These are phyloP conservation scores for Chaetomium cochliodes DNA, from an alignment of 495 filamentous ascomycete genomes.

Conservation along the genomic window DNA sequence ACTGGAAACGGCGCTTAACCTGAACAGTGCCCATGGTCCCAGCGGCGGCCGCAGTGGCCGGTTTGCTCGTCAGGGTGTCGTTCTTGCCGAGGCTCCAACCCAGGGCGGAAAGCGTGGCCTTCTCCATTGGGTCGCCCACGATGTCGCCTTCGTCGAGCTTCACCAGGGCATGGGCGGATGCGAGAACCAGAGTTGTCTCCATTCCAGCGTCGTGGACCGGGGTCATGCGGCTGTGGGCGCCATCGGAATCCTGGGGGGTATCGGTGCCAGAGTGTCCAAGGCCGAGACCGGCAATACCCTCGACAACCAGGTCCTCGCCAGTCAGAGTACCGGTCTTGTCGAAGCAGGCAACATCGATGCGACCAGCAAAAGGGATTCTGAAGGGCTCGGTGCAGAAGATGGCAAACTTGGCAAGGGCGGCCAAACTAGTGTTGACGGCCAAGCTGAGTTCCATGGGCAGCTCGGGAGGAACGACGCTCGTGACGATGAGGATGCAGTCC, in stretches of 20 bases:
- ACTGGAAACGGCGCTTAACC: conserved; percentile 95
- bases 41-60: conserved; percentile 42
- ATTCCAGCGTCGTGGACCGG: conserved; percentile 62
- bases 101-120: conserved; percentile 83
- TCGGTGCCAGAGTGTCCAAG: conserved; percentile 65
- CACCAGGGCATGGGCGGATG: conserved; percentile 92
- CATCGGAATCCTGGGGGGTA: conserved; percentile 65
- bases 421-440: conserved; percentile 97
- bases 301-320: conserved; percentile 94
- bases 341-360: conserved; percentile 96
- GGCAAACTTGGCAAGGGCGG: conserved; percentile 87
- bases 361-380: conserved; percentile 95
- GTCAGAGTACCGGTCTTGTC: conserved; percentile 98
- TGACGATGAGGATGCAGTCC: conserved; percentile 96
- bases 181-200: conserved; percentile 89
- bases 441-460: conserved; percentile 97
- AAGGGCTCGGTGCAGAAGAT: conserved; percentile 99
- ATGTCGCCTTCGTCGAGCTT: conserved; percentile 96
- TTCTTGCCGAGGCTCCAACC: conserved; percentile 89
- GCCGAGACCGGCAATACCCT: conserved; percentile 88
- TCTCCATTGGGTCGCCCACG: conserved; percentile 98
- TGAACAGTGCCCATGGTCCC: conserved; percentile 64
- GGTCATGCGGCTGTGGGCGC: conserved; percentile 71
- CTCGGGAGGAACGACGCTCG: conserved; percentile 94
- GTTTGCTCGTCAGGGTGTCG: conserved; percentile 69